Conservation (phyloP, 2,329 filamentous ascomycete genomes). For the Trichoderma koningii region DNA sequence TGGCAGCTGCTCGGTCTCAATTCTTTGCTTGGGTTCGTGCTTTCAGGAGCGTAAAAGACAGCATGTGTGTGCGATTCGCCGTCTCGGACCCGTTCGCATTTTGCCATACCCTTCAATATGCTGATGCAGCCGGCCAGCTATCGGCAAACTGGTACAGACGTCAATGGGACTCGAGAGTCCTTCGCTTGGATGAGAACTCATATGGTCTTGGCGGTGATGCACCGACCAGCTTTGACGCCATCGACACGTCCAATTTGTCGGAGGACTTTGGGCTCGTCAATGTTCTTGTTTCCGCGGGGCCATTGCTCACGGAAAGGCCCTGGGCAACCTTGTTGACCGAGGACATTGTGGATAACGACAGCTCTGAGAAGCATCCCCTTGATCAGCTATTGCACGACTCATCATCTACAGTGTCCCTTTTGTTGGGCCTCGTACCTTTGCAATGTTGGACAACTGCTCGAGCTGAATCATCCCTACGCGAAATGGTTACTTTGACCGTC, state of each 20-base stretch:
- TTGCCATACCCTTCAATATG: slow-evolving; percentile 53
- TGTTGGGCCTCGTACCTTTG: slow-evolving; percentile 53
- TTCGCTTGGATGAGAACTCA: slow-evolving; percentile 46
- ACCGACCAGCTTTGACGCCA: slow-evolving; percentile 53
- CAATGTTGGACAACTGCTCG: slow-evolving; percentile 56
- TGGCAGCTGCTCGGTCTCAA: slow-evolving; percentile 45
- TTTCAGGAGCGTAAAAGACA: slow-evolving; percentile 38
- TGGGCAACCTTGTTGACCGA: slow-evolving; percentile 55
- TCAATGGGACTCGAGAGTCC: slow-evolving; percentile 42
- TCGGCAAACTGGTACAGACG: slow-evolving; percentile 48
- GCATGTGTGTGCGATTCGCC: slow-evolving; percentile 49
- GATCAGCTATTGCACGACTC: slow-evolving; percentile 50
- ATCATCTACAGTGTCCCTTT: slow-evolving; percentile 48
- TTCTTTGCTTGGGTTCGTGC: slow-evolving; percentile 51
- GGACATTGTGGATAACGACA: slow-evolving; percentile 41
- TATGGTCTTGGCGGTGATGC: slow-evolving; percentile 43
- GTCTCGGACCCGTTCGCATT: slow-evolving; percentile 54
- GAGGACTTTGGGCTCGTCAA: slow-evolving; percentile 46
- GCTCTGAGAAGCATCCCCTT: slow-evolving; percentile 37
- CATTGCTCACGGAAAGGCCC: slow-evolving; percentile 48
- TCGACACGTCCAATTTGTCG: slow-evolving; percentile 55
- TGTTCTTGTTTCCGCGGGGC: slow-evolving; percentile 46
- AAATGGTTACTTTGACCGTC: slow-evolving; percentile 35
- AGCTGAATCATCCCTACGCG: slow-evolving; percentile 44
- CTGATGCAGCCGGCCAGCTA: slow-evolving; percentile 34